phyloP scores from a whole-genome alignment of 2,329 filamentous ascomycete species.

The Colletotrichum caudatum region DNA sequence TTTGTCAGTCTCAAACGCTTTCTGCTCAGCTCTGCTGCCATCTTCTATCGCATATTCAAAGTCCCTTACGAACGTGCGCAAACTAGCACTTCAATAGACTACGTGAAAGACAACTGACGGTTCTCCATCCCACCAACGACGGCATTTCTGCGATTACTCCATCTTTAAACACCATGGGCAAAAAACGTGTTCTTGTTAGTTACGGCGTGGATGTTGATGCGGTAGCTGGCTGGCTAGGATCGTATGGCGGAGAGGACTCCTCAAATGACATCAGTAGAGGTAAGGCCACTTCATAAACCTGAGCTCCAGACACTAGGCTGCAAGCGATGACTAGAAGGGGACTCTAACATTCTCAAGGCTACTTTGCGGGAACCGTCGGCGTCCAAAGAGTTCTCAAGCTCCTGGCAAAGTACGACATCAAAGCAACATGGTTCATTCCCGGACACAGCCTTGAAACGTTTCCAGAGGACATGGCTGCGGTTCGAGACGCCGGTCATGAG shows the following conservation, averaged over 20 bases:
- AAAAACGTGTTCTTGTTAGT: slow-evolving; percentile 56
- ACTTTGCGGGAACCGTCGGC: slow-evolving; percentile 77
- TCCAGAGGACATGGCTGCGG: slow-evolving; percentile 58
- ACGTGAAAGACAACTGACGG: not conserved
- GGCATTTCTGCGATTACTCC: too few species aligned
- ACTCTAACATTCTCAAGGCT: slow-evolving; percentile 52
- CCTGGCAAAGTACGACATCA: slow-evolving; percentile 79
- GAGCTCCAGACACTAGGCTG: not conserved
- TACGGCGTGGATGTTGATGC: slow-evolving; percentile 82
- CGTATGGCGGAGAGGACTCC: slow-evolving; percentile 79
- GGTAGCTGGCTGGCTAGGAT: slow-evolving; percentile 81
- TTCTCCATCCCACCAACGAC: not conserved
- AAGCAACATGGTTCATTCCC: slow-evolving; percentile 67
- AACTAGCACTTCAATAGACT: not conserved
- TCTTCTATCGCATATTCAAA: not conserved
- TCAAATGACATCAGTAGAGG: slow-evolving; percentile 79
- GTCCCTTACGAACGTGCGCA: not conserved
- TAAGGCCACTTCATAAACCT: slow-evolving; percentile 44
- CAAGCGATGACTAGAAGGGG: too few species aligned
- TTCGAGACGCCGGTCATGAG: slow-evolving; percentile 61
- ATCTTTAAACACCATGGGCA: slow-evolving; percentile 47
- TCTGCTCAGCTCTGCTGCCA: not conserved
- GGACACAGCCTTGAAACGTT: slow-evolving; percentile 63
- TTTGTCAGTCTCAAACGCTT: too few species aligned
- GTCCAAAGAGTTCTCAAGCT: slow-evolving; percentile 75